These are phyloP conservation scores for Monosporozyma siamensis DNA, from an alignment of 805 yeast species.

Conservation along the genomic window DNA sequence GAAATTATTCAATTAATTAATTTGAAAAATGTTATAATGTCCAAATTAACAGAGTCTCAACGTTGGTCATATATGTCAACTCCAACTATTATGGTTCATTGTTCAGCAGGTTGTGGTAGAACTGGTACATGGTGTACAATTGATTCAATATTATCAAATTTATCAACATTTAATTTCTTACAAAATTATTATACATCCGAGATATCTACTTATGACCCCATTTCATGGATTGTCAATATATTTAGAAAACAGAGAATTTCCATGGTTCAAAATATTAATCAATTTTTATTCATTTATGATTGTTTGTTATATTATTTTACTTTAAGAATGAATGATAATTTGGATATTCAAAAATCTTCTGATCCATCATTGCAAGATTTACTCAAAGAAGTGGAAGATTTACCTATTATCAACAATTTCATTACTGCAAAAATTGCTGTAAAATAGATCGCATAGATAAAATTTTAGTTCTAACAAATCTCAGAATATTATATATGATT, in stretches of 20 bases:
- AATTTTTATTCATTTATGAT: slow-evolving; percentile 67
- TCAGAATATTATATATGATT: no score
- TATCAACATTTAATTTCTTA: slow-evolving; percentile 16
- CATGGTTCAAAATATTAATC: slow-evolving; percentile 78
- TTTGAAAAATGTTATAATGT: slow-evolving; percentile 37
- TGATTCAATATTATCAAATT: slow-evolving; percentile 45
- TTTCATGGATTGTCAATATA: slow-evolving; percentile 52
- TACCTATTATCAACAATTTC: slow-evolving; percentile 2
- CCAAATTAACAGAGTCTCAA: slow-evolving; percentile 13
- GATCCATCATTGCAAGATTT: background rate
- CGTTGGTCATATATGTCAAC: slow-evolving; percentile 19
- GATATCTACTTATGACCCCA: slow-evolving; percentile 36
- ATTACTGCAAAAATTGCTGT: background rate
- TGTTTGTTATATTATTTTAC: slow-evolving; percentile 30
- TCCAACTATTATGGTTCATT: slow-evolving; percentile 65
- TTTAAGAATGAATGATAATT: slow-evolving; percentile 11
- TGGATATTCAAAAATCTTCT: no score
- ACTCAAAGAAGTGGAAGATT: background rate
- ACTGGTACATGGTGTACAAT: slow-evolving; percentile 82
- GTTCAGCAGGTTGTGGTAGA: slow-evolving; percentile 96
- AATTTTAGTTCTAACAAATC: background rate
- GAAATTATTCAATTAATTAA: slow-evolving; percentile 49
- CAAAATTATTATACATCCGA: slow-evolving; percentile 11
- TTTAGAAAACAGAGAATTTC: slow-evolving; percentile 69
- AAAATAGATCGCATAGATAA: background rate